Base-by-base conservation (phyloP, 352 stramenopile genomes). In the Elongisporangium senticosum region DNA sequence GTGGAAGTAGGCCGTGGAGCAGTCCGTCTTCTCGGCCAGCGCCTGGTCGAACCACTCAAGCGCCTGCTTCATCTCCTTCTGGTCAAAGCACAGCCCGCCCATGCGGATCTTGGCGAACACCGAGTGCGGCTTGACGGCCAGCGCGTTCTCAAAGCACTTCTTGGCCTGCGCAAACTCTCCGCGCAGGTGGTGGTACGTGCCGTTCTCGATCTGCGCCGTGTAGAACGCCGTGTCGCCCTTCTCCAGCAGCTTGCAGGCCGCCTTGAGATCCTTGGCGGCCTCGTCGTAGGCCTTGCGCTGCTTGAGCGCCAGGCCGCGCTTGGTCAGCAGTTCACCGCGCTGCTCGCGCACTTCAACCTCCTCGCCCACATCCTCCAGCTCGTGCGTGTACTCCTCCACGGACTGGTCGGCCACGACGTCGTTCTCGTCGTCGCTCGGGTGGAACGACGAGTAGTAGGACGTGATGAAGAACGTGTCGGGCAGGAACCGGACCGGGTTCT, bases 391-490 rank as follows among this genome's bases (percentile, higher is more conserved):
- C 56, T 81, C 68, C 4, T 75, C 68, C 1, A 72, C 74, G 10
- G 72, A 75, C 62, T 88, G 81, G 17, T 86, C 69, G 0, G 73
- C 76, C 28, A 71, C 59, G 19, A 90, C 40, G 40, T 90, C 80
- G 58, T 77, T 90, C 61, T 92, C 78, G 56, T 89, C 83, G 67
- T 92, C 83, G 59, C 74, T 85, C 37, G 74, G 65, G 63, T 92
- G 83, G 71, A 92, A 92, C 23, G 83, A 92, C n/a, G 79, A 90
- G 67, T 87, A 92, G 71, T 92, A 92, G 53, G 83, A 92, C 40
- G 79, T 89, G 53, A 92, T 83, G 66, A 92, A 92, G 64, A 90
- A 92, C 63, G 87, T 71, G 63, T 90, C 79, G 2, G 83, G 83
- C 55, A 92, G 61, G 63, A 80, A 89, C 0, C 78, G 77, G 51